phyloP scores from a whole-genome alignment of 192 early-diverging fungal genomes.

The Diversispora eburnea region DNA sequence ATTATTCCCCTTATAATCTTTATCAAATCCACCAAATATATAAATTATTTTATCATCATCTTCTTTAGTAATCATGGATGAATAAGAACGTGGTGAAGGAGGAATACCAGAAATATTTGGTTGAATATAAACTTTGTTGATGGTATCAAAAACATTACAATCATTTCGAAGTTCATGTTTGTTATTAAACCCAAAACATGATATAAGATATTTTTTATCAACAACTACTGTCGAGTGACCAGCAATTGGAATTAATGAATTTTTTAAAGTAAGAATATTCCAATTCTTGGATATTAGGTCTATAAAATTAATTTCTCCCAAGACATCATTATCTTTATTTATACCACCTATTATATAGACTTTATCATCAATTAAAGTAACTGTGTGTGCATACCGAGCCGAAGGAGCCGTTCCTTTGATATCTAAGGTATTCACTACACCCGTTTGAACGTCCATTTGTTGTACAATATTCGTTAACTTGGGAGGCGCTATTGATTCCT shows the following conservation, averaged over 20 bases:
- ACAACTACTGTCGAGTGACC: conserved; percentile 16
- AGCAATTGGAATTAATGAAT: conserved; percentile 4
- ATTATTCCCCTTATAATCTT: conserved; percentile 1
- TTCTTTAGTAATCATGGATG: neutral
- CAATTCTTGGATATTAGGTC: conserved; percentile 6
- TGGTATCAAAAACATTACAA: conserved; percentile 23
- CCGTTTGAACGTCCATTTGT: conserved; percentile 4
- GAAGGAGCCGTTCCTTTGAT: neutral
- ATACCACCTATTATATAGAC: conserved; percentile 5
- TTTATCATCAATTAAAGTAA: conserved; percentile 9
- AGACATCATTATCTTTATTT: neutral
- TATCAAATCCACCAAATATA: conserved; percentile 23
- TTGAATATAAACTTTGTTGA: neutral
- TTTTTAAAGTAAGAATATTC: neutral
- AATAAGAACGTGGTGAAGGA: conserved; percentile 10
- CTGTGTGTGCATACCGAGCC: neutral
- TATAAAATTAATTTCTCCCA: conserved; percentile 5
- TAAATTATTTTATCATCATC: neutral
- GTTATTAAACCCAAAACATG: conserved; percentile 12
- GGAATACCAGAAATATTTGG: neutral
- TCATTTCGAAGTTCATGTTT: neutral
- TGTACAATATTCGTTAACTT: conserved; percentile 1
- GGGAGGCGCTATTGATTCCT: neutral
- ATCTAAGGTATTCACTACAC: neutral
- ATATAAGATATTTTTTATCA: conserved; percentile 15